Base-by-base conservation (phyloP, 345 rosid genomes). In the Laguncularia racemosa region DNA sequence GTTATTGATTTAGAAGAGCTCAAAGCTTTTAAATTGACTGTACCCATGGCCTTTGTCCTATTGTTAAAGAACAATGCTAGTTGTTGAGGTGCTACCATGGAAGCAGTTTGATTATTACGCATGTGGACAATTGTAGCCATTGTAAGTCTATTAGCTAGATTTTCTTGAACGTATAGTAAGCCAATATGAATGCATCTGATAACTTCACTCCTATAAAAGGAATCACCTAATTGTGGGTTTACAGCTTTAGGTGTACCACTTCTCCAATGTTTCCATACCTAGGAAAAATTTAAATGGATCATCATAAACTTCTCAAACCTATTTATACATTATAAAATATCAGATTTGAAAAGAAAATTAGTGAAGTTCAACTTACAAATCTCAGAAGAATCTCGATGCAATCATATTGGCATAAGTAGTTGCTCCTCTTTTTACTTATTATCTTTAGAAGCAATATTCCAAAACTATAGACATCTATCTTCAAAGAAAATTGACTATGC, bases 381-480 rank as follows among this genome's bases (percentile, higher is more conserved):
- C 50, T 65, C 51, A 26, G 23, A n/a, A 38, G 46, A 59, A 16
- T 72, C 0, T 48, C 61, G 5, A 13, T 17, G 0, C 40, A 17
- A 8, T 48, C 65, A 13, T 12, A 18, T 23, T 66, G 18, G 40
- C 44, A 53, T 57, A 55, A 62, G 70, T 64, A 11, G 59, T 76
- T 40, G 62, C 67, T 23, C 68, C 54, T 44, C 70, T 73, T 73
- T 3, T 81, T 79, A 1, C 67, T 73, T 44, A 80, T 62, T 44
- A 57, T 69, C 20, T 74, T 71, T 0, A 70, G 57, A 17, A 74
- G 21, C 8, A 66, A 2, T 20, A 70, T 64, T 19, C 69, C 62
- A 6, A 70, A 74, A 38, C 75, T 66, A 50, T 54, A 80, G 4
- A 80, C 63, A 51, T 80, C 77, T 1, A 75, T 71, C 44, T 76